Evolutionary conservation across 1,284 basidiomycete genomes (phyloP), one percentile per base, ranked within the genome.

Genomic region (Meripilus lineatus): DNA sequence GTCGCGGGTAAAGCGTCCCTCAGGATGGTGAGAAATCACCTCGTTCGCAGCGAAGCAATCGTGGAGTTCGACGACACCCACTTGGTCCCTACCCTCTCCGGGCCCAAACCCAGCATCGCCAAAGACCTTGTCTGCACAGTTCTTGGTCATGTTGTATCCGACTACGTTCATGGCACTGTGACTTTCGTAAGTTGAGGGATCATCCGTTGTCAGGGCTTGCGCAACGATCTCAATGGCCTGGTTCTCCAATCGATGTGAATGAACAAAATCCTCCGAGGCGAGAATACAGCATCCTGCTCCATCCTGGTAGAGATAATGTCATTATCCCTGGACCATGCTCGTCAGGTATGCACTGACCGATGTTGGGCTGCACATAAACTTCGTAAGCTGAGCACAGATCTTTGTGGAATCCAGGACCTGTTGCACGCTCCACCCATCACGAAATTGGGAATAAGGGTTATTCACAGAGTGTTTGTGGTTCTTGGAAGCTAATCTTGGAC

Each of bases 361-460:
- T 26, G 90, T 93, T 1, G 90, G 90, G 52, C 84, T 89, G 58
- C 90, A 93, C 89, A 92, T 91, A 59, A 79, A 86, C 58, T 87
- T 84, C 2, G 89, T 92, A 35, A 92, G 65, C 57, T 89, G 77
- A 40, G 79, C 80, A 23, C 75, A 85, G 58, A 91, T 80, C 64
- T 78, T 81, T 2, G 75, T 72, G 1, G 83, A 73, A 10, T 72
- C 70, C 38, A 87, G 58, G 17, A 91, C 75, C 54, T 90, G 74
- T 50, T 89, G 79, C 10, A 77, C 75, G 23, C 71, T 81, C 82
- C 84, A 88, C 5, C 82, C 83, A 53, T 82, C 74, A 13, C 79
- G 76, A 67, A 93, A 93, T 58, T 93, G 90, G 1, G 89, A 84
- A 56, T 93, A 93, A 0, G 90, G 89, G 55, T 93, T 93, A 42